Base-by-base conservation (phyloP, 208 protist species). In the Trypanosoma lewisi region DNA sequence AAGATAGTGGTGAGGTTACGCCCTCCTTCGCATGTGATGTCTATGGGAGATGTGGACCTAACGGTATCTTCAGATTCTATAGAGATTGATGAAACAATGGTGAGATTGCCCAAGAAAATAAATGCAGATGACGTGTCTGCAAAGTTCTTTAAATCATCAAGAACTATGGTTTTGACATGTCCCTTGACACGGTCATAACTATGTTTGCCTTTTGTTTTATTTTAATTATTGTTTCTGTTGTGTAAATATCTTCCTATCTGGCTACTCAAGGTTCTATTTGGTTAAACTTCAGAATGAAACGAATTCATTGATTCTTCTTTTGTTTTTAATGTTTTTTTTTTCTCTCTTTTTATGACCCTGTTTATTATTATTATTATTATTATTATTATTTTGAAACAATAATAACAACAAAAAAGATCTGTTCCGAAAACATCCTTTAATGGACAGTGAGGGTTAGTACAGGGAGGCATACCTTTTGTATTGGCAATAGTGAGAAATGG, bases 41-140 rank as follows among this genome's bases (percentile, higher is more conserved):
- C 74, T 8, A 75, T 93, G 36, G 45, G 61, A 17, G 83, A 84
- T 44, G 77, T 94, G 27, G 73, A 90, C 39, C 70, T 94, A 19
- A 70, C 47, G 23, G 71, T 64, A 25, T 52, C 55, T 28, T 36
- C 57, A 47, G 60, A 77, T 42, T 50, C 48, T 4, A 63, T 93
- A 56, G 81, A 89, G 27, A 68, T 91, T 39, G 73, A 89, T 56
- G 72, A 61, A 37, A 58, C 54, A 27, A 57, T 60, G 0, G 65
- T 75, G 8, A 60, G 70, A 36, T 59, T 93, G 23, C 77, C 83
- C 5, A 57, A 59, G 3, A 2, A 50, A 21, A 75, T 89, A 53
- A 62, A 62, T 52, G 62, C 73, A 7, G 77, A 85, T 61, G 58
- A 53, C 30, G 76, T 87, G 0, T 67, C 67, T 28, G 87, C 87